Base-by-base conservation (phyloP, 2,329 filamentous ascomycete genomes). In the Pleoardoris graminearum region DNA sequence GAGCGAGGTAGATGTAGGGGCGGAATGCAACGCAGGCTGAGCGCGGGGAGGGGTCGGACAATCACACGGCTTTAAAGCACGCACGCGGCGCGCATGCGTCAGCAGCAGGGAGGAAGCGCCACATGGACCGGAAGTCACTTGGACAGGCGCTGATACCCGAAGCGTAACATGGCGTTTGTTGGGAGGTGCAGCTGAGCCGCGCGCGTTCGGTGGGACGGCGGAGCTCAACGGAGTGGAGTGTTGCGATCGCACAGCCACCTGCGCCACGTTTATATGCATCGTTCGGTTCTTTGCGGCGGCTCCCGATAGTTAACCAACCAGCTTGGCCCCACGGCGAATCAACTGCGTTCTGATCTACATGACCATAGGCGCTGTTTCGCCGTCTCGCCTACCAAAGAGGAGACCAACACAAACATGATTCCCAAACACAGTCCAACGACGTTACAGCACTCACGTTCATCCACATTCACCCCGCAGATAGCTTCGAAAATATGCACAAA, bases 11-110 rank as follows among this genome's bases (percentile, higher is more conserved):
- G 49, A 30, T 14, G 50, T 46, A 46, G 46, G 52, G 33, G 53
- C 33, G 35, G 25, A 33, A 48, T 42, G 47, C 19, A 42, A 25
- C 37, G 48, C 44, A 54, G 43, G 52, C 53, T 42, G 54, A 50
- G 29, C 44, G 59, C 35, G 52, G 51, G 56, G 56, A 57, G 58
- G 52, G 54, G 54, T 52, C 38, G 50, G 41, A 49, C 55, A 45
- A 57, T 58, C 57, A 57, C 53, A 56, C 48, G 57, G 54, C 41
- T 45, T 62, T 58, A 60, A 61, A 46, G 49, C 53, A 55, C n/a
- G 56, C 41, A 55, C 48, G 33, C 33, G 45, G 27, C 21, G 36
- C 44, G 33, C 51, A 49, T 49, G 37, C 35, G 41, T 53, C 49
- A 58, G 55, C 51, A 8, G 21, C n/a, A n/a, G 39, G 39, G 39